phyloP scores from a whole-genome alignment of 2,329 filamentous ascomycete species.

The Aspergillus udagawae region DNA sequence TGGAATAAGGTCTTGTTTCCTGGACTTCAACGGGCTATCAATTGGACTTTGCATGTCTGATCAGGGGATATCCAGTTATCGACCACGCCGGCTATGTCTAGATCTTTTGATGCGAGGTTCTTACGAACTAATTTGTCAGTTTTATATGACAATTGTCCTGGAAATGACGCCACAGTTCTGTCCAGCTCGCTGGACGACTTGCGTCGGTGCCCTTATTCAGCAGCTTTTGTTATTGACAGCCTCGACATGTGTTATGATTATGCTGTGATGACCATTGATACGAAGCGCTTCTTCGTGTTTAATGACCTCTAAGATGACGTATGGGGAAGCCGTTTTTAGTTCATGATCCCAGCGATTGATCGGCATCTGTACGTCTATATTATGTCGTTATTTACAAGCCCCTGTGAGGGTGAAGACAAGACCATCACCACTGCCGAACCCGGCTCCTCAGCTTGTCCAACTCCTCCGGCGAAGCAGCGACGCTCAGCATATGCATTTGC shows the following conservation, averaged over 20 bases:
- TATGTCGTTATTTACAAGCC: not conserved
- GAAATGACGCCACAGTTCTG: not conserved
- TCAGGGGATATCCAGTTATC: not conserved
- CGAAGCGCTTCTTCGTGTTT: not conserved
- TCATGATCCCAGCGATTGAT: not conserved
- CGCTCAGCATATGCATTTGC: conserved; percentile 5
- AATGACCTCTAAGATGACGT: not conserved
- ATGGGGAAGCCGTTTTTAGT: not conserved
- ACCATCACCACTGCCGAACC: conserved; percentile 9
- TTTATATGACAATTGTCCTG: not conserved
- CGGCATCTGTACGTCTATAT: not conserved
- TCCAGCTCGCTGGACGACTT: not conserved
- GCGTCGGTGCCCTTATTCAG: not conserved
- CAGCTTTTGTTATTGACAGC: not conserved
- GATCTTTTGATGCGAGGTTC: not conserved
- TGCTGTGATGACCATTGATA: not conserved
- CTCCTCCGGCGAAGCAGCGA: conserved; percentile 14
- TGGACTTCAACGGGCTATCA: not conserved
- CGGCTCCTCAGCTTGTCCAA: conserved; percentile 12
- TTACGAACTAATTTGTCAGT: not conserved
- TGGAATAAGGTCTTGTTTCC: conserved; percentile 21
- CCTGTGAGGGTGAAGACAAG: not conserved
- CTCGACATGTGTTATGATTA: not conserved
- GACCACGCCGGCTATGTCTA: not conserved
- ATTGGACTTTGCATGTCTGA: not conserved